Percentiles rank a stretch among this genome's conserved stretches.
phyloP scores from a whole-genome alignment of 345 rosid species.

The Hibiscus syriacus region DNA sequence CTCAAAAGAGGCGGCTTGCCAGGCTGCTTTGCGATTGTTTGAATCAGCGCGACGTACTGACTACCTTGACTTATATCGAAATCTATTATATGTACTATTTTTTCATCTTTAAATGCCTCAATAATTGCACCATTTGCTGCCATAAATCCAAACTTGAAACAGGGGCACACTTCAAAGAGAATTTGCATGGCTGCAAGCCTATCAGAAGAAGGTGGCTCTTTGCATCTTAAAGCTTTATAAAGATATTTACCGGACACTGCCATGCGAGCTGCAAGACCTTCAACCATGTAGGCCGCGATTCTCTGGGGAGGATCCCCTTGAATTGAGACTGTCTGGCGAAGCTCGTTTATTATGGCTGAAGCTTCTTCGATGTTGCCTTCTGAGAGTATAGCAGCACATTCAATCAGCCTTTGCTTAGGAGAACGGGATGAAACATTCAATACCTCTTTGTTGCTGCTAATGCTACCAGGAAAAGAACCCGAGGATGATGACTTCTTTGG shows the following conservation, averaged over 20 bases:
- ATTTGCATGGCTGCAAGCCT: conserved; percentile 99
- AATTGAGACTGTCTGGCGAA: conserved; percentile 70
- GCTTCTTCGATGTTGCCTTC: conserved; percentile 66
- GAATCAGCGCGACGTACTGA: conserved; percentile 84
- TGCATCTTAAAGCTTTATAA: conserved; percentile 85
- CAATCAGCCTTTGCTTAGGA: conserved; percentile 64
- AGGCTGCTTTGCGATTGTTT: conserved; percentile 40
- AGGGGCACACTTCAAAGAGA: conserved; percentile 93
- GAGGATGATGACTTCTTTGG: conserved; percentile 80
- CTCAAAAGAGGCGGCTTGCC: conserved; percentile 53
- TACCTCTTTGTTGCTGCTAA: conserved; percentile 52
- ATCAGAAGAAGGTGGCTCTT: conserved; percentile 92
- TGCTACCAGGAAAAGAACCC: conserved; percentile 62
- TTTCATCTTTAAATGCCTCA: conserved; percentile 67
- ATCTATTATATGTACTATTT: conserved; percentile 74
- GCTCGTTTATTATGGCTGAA: conserved; percentile 52
- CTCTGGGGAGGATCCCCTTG: conserved; percentile 95
- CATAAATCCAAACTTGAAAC: conserved; percentile 89
- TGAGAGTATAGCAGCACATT: conserved; percentile 64
- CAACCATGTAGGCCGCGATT: conserved; percentile 96
- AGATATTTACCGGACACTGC: conserved; percentile 86
- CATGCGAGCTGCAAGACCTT: conserved; percentile 95
- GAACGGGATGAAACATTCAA: conserved; percentile 39
- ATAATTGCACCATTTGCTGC: conserved; percentile 83
- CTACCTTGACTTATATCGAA: conserved; percentile 93